Evolutionary conservation across 768 basidiomycete species (phyloP), one percentile per base, ranked within the genome.

Genomic region (Lentinula lateritia): DNA sequence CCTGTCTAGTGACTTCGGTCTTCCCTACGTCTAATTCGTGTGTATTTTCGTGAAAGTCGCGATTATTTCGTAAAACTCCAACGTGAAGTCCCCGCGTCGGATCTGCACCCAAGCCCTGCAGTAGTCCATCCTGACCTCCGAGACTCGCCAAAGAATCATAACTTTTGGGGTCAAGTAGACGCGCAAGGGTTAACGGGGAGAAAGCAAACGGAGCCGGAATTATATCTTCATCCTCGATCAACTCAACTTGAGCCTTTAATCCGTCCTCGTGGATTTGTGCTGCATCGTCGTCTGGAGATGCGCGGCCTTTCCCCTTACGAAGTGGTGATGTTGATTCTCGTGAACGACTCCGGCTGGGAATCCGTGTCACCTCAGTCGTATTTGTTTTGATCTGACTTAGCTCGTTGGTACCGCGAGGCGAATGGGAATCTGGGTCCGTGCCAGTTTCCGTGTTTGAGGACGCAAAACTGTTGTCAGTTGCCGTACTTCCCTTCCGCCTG

Each of bases 151-250:
- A 81, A 13, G 79, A 70, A 2, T 87, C 81, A 10, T 95, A 64
- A 64, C 78, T 88, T 75, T 97, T 98, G 8, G 95, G 94, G 70
- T 98, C 95, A 41, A 98, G 85, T 58, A 97, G 82, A 62, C 85
- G 83, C 0, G 95, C 95, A 15, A 98, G 86, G 54, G 81, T 76
- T 63, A 80, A 83, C 0, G 95, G 92, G 60, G 85, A 86, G 68
- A 87, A 87, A 10, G 69, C 70, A 72, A 96, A 97, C 0, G 93
- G 92, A 1, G 82, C 72, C 1, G 88, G 83, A 70, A 95, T 82
- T 4, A 63, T 67, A 61, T 79, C 78, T 16, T 73, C 69, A 63
- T 83, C 76, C 6, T 67, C 62, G 32, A 74, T 72, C 7, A 73
- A 12, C 36, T 63, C 65, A 23, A 63, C 67, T 16, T 67, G 64